Base-by-base conservation (phyloP, 177 flowering plant species). In the Vitis hybrid region DNA sequence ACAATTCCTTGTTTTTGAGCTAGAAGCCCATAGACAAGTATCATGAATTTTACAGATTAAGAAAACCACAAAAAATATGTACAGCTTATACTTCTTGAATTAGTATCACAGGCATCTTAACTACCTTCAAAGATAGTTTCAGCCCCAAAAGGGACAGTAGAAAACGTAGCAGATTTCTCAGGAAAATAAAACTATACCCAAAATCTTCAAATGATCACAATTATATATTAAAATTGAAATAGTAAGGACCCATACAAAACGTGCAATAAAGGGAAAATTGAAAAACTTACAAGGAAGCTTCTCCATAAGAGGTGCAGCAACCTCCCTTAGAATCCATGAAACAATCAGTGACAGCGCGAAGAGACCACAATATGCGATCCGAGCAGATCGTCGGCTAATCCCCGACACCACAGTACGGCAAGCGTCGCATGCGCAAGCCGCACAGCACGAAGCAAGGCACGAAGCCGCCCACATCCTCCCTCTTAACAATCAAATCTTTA, bases 261-360 rank as follows among this genome's bases (percentile, higher is more conserved):
- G 23, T 17, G n/a, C 10, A 58, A 12, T 10, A 49, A 59, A 26
- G 2, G 3, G 39, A 54, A 60, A 60, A 1, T 64, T 10, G 54
- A 55, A 56, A 14, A 50, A 30, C 92, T 88, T 83, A 95, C 98
- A 95, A 15, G 99, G 99, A 64, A 94, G 67, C 72, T 90, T 91
- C 83, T 92, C 97, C 91, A 94, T 80, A 26, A 94, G 85, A 66
- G 99, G 99, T 4, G 99, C 97, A 15, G 99, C 99, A 67, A 94
- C 95, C 79, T 91, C 97, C 60, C 97, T 81, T 51, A 94, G 92
- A 75, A 95, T 90, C 94, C 99, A 90, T 4, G 98, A 85, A 17
- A 93, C 89, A 11, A 91, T 83, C 66, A 95, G 78, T 18, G 98
- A 95, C 18, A 95, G 79, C 11, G 88, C 97, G 8, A 95, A 95